phyloP scores from a whole-genome alignment of 768 basidiomycete species.

The Leccinellum rugosiceps region DNA sequence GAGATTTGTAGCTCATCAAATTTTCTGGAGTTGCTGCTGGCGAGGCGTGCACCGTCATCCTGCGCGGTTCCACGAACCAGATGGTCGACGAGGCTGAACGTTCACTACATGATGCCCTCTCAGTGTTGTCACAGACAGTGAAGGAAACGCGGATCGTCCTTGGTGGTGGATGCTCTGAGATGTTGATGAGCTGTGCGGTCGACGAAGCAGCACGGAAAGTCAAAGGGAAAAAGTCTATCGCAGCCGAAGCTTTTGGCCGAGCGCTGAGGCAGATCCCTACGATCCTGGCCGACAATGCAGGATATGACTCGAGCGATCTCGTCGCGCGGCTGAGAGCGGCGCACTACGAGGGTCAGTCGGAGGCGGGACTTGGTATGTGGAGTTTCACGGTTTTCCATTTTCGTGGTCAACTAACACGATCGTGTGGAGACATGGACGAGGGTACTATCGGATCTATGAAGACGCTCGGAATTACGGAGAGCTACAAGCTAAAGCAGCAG shows the following conservation, averaged over 20 bases:
- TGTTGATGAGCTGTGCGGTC: slow-evolving; percentile 94
- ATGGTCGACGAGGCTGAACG: slow-evolving; percentile 99
- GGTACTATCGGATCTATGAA: slow-evolving; percentile 87
- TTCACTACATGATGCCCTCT: slow-evolving; percentile 95
- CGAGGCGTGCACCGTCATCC: slow-evolving; percentile 95
- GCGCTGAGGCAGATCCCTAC: slow-evolving; percentile 94
- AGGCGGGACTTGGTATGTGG: slow-evolving; percentile 82
- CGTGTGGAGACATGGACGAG: slow-evolving; percentile 73
- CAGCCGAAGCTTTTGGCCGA: slow-evolving; percentile 85
- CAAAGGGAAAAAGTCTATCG: slow-evolving; percentile 94
- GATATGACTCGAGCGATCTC: slow-evolving; percentile 95
- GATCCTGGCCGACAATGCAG: slow-evolving; percentile 96
- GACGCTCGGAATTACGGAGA: slow-evolving; percentile 87
- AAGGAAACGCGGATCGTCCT: slow-evolving; percentile 94
- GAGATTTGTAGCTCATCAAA: slow-evolving; percentile 79
- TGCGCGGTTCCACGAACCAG: slow-evolving; percentile 95
- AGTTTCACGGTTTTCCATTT: background rate
- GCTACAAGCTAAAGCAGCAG: slow-evolving; percentile 95
- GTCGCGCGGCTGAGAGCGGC: slow-evolving; percentile 88
- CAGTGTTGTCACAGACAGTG: slow-evolving; percentile 95
- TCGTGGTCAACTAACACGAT: background rate
- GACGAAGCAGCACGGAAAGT: slow-evolving; percentile 84
- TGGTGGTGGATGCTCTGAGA: slow-evolving; percentile 97
- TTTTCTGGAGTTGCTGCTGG: slow-evolving; percentile 99
- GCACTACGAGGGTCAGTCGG: slow-evolving; percentile 84